Evolutionary conservation across 768 basidiomycete species (phyloP).

Genomic region (Mycena pura): DNA sequence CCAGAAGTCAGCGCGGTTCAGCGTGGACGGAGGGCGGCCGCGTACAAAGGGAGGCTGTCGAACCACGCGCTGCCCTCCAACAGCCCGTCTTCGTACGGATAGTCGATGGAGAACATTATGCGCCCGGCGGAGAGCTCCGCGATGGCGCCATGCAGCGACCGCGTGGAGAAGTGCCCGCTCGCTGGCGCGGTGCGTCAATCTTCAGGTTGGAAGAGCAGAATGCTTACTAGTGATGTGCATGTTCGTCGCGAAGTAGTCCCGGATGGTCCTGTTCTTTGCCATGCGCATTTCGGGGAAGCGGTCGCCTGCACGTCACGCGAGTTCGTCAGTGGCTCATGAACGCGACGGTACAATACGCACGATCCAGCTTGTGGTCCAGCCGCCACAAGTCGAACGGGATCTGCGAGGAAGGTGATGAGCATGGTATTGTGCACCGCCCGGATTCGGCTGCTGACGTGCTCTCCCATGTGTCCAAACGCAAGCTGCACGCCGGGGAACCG

Average conservation of each 20-base stretch:
- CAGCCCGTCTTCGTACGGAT: slow-evolving; percentile 27
- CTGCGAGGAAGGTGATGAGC: background rate
- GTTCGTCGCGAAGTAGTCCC: slow-evolving; percentile 28
- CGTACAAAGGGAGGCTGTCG: slow-evolving; percentile 22
- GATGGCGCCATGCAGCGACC: slow-evolving; percentile 21
- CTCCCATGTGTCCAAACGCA: slow-evolving; percentile 27
- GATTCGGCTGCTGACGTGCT: slow-evolving; percentile 8
- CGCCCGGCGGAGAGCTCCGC: slow-evolving; percentile 20
- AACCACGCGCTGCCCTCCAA: slow-evolving; percentile 29
- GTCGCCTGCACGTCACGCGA: slow-evolving; percentile 6
- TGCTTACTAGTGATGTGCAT: slow-evolving; percentile 29
- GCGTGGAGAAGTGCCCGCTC: slow-evolving; percentile 26
- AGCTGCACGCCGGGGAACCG: slow-evolving; percentile 25
- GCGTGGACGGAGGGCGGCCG: background rate
- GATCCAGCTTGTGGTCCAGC: slow-evolving; percentile 28
- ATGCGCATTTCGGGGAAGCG: slow-evolving; percentile 27
- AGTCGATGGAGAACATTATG: slow-evolving; percentile 29
- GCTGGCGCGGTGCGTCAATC: background rate
- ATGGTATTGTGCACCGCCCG: too few species aligned
- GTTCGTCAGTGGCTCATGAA: background rate
- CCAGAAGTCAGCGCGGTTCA: too few species aligned
- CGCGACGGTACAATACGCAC: background rate
- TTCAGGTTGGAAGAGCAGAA: background rate
- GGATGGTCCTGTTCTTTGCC: slow-evolving; percentile 25
- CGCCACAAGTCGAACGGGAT: slow-evolving; percentile 30